Percentiles rank a stretch among this genome's conserved stretches.
Evolutionary conservation across 192 early-diverging fungal genomes (phyloP).

Genomic region (Glomus cerebriforme): DNA sequence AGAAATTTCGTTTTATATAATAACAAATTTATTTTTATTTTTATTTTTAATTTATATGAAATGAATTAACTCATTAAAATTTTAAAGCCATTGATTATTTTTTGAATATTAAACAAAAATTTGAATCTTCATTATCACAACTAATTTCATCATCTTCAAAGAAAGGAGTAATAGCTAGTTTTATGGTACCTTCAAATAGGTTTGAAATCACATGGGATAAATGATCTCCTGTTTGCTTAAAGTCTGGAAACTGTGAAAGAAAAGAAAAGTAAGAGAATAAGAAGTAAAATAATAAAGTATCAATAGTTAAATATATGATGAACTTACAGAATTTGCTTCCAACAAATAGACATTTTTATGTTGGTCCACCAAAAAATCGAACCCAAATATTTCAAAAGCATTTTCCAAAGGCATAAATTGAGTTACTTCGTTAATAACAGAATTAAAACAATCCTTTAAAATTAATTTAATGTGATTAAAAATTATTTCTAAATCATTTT

Average conservation of each 20-base stretch:
- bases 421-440: constrained; percentile 57
- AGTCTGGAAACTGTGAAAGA: constrained; percentile 57
- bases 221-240: constrained; percentile 62
- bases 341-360: constrained; percentile 53
- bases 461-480: constrained; percentile 62
- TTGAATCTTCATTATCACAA: neutral
- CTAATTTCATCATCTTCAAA: constrained; percentile 14
- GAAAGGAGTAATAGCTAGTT: constrained; percentile 40
- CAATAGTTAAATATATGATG: neutral
- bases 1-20: no score
- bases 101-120: neutral
- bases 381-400: constrained; percentile 68
- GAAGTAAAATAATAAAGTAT: neutral
- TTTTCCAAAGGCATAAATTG: constrained; percentile 66
- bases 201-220: constrained; percentile 59
- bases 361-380: constrained; percentile 66
- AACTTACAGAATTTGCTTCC: constrained; percentile 62
- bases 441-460: constrained; percentile 59
- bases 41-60: no score
- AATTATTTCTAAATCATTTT: constrained; percentile 44
- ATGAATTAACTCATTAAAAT: neutral
- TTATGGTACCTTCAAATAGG: constrained; percentile 56
- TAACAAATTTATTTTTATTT: no score
- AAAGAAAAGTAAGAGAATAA: neutral
- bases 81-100: neutral